Conservation (phyloP, 306 rosid genomes). For the Trichosanthes truncata region DNA sequence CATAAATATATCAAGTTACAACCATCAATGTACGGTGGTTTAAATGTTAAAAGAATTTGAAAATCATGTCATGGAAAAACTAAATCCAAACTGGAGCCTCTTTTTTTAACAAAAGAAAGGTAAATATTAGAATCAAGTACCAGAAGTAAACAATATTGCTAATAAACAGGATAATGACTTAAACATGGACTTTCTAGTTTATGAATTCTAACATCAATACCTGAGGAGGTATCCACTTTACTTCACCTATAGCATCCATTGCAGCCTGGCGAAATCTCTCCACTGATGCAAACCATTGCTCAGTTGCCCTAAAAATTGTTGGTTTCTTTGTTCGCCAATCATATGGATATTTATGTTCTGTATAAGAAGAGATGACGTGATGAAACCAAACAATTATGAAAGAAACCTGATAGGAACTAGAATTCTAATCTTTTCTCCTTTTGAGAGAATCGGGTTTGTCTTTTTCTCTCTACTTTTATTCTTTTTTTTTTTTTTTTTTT, state of each 20-base stretch:
- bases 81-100: background rate
- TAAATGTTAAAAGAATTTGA: background rate
- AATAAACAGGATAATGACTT: background rate
- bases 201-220: conserved; percentile 26
- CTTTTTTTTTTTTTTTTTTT: no score
- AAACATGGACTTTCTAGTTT: background rate
- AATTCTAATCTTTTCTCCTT: background rate
- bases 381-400: background rate
- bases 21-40: background rate
- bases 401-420: background rate
- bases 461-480: no score
- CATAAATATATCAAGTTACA: background rate
- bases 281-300: conserved; percentile 99
- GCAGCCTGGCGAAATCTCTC: conserved; percentile 86
- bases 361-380: conserved; percentile 20
- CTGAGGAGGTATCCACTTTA: conserved; percentile 95
- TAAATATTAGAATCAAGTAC: background rate
- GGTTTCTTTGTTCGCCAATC: conserved; percentile 98
- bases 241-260: conserved; percentile 66
- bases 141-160: background rate
- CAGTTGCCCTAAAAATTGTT: conserved; percentile 96
- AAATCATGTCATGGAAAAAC: background rate
- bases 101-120: background rate
- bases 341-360: conserved; percentile 98
- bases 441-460: no score